These are phyloP conservation scores for Leccinum brunneo-olivaceum DNA, from an alignment of 1,284 basidiomycete species.

Conservation along the genomic window DNA sequence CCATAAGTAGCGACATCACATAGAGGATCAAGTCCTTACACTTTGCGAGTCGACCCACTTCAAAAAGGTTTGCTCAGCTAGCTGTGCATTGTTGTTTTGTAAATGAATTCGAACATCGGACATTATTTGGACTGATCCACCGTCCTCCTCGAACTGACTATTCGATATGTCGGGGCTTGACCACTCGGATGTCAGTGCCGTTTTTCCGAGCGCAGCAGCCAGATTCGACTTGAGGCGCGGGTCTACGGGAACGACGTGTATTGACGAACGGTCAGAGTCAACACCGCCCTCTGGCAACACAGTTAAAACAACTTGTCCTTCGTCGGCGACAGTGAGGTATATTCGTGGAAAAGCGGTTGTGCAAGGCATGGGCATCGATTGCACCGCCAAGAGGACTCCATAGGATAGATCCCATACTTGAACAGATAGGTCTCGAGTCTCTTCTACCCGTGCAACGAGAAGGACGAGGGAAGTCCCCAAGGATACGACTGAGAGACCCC, in stretches of 20 bases:
- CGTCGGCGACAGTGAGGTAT: slow-evolving; percentile 30
- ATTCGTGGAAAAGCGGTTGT: slow-evolving; percentile 31
- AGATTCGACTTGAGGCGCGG: slow-evolving; percentile 50
- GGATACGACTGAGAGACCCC: slow-evolving; percentile 40
- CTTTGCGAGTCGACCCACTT: slow-evolving; percentile 41
- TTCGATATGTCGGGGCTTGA: slow-evolving; percentile 21
- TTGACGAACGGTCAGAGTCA: slow-evolving; percentile 37
- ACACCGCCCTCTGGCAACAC: slow-evolving; percentile 35
- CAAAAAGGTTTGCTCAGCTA: slow-evolving; percentile 45
- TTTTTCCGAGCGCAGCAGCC: slow-evolving; percentile 54
- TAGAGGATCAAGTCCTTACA: slow-evolving; percentile 12
- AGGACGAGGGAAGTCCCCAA: slow-evolving; percentile 60
- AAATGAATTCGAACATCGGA: slow-evolving; percentile 33
- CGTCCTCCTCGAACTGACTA: slow-evolving; percentile 27
- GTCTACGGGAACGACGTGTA: slow-evolving; percentile 52
- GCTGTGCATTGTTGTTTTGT: slow-evolving; percentile 27
- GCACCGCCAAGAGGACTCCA: slow-evolving; percentile 54
- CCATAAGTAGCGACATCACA: slow-evolving; percentile 1
- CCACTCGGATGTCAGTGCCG: slow-evolving; percentile 46
- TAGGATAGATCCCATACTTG: slow-evolving; percentile 72
- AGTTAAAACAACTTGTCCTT: slow-evolving; percentile 50
- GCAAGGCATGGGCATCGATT: slow-evolving; percentile 47
- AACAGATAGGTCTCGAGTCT: slow-evolving; percentile 42
- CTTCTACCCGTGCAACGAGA: slow-evolving; percentile 42
- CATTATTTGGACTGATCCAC: slow-evolving; percentile 33